Conservation (phyloP, 2,329 filamentous ascomycete species). For the Botrytis cinerea region DNA sequence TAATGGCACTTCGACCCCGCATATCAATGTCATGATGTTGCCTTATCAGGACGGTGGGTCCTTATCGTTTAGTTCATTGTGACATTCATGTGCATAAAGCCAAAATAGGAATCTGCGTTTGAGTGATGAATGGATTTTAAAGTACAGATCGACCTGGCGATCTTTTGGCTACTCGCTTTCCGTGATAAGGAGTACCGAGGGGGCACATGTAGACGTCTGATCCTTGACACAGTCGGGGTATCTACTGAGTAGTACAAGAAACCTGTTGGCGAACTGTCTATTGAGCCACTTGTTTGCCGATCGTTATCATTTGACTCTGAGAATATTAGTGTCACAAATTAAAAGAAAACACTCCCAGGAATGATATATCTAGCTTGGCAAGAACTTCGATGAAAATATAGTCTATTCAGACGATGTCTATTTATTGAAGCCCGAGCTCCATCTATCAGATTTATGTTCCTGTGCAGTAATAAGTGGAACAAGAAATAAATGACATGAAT, state of each 20-base stretch:
- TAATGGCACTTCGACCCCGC: conserved; percentile 14
- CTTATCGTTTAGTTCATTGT: conserved; percentile 4
- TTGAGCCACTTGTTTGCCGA: background rate
- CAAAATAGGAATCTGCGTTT: conserved; percentile 14
- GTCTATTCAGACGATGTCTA: background rate
- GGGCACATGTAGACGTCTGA: background rate
- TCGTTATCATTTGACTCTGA: background rate
- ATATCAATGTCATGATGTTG: background rate
- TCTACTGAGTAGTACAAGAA: background rate
- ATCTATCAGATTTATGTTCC: background rate
- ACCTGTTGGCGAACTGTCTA: background rate
- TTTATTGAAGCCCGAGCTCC: background rate
- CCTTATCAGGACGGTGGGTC: conserved; percentile 15
- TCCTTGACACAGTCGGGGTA: background rate
- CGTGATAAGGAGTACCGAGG: conserved; percentile 2
- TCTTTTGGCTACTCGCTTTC: background rate
- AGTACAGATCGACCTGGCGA: background rate
- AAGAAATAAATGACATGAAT: background rate
- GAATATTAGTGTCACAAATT: background rate
- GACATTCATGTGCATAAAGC: background rate
- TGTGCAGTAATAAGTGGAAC: background rate
- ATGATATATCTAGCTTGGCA: background rate
- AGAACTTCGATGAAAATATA: background rate
- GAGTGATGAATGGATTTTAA: background rate
- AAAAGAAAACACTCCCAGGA: background rate